Base-by-base conservation (phyloP, 2,329 filamentous ascomycete genomes). In the Calycina marina region DNA sequence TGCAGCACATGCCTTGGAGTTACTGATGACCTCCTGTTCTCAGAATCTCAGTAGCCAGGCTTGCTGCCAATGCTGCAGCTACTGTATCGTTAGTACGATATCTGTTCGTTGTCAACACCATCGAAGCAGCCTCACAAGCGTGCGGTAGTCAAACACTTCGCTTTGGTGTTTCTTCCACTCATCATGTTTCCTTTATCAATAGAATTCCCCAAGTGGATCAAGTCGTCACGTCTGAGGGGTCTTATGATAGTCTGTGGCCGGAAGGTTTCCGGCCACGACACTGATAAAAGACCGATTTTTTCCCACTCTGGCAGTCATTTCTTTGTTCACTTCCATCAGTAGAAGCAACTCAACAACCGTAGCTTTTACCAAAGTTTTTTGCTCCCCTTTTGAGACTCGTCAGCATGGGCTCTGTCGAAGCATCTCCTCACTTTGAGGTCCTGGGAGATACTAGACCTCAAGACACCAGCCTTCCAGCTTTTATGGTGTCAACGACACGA, bases 401-500 rank as follows among this genome's bases (percentile, higher is more conserved):
- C 24, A 26, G 36, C 17, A 54, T 54, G 51, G 50, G 50, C 32
- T 51, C 50, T 18, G 34, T 44, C 18, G 31, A 33, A 18, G 42
- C 46, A 30, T 27, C 43, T 24, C 33, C 40, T 5, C 32, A 53
- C 40, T 80, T 81, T 52, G 57, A 63, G 34, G 68, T 82, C 56
- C 62, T 82, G 26, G 58, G 63, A 35, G 75, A 79, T 57, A 67
- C 72, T 37, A 62, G 57, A 51, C 71, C 73, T 1, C 55, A 72
- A 38, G 72, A 81, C 54, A 66, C 51, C 34, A 66, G 71, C 26
- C 60, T 82, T 16, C 75, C 75, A 4, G 72, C 78, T 45, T 86
- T 86, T 61, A 82, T 83, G 72, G 78, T 85, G 24, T 83, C 78
- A 27, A 82, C 72, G 14, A 69, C 71, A 4, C 65, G 77, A 36